Percentiles rank a stretch among this genome's conserved stretches.
phyloP scores from a whole-genome alignment of 176 grass and related monocot genomes.

The Bothriochloa decipiens region DNA sequence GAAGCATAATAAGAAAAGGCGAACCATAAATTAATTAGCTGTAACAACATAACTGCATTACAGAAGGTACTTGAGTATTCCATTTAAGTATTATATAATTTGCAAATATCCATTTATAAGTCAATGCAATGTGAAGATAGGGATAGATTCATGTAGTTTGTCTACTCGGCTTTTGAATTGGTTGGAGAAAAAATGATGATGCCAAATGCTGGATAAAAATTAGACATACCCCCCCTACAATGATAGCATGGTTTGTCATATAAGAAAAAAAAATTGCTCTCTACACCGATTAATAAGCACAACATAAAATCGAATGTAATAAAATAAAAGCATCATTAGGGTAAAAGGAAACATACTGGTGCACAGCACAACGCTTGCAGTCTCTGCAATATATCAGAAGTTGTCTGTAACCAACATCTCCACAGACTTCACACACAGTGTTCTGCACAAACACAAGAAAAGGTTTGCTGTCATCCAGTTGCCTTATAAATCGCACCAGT shows the following conservation, averaged over 20 bases:
- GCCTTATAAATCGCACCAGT: not conserved
- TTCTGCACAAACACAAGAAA: slow-evolving; percentile 26
- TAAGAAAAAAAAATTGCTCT: not conserved
- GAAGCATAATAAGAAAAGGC: not conserved
- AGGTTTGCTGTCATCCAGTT: not conserved
- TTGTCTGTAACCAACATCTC: slow-evolving; percentile 40
- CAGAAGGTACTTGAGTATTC: not conserved
- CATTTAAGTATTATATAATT: not conserved
- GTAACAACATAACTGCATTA: not conserved
- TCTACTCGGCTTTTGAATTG: not conserved
- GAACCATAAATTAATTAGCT: not conserved
- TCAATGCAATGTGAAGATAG: not conserved
- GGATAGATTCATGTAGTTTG: not conserved
- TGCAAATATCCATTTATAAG: not conserved
- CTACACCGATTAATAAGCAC: not conserved
- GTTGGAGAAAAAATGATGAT: not conserved
- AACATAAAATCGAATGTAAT: not conserved
- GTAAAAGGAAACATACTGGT: slow-evolving; percentile 48
- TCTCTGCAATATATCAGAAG: slow-evolving; percentile 38
- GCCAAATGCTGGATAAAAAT: not conserved
- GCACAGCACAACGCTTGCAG: slow-evolving; percentile 27
- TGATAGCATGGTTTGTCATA: not conserved
- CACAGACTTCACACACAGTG: slow-evolving; percentile 42
- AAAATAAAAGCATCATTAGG: not conserved
- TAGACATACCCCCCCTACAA: too few relatives aligned